phyloP scores from a whole-genome alignment of 352 stramenopile species.

The Pythium insidiosum region DNA sequence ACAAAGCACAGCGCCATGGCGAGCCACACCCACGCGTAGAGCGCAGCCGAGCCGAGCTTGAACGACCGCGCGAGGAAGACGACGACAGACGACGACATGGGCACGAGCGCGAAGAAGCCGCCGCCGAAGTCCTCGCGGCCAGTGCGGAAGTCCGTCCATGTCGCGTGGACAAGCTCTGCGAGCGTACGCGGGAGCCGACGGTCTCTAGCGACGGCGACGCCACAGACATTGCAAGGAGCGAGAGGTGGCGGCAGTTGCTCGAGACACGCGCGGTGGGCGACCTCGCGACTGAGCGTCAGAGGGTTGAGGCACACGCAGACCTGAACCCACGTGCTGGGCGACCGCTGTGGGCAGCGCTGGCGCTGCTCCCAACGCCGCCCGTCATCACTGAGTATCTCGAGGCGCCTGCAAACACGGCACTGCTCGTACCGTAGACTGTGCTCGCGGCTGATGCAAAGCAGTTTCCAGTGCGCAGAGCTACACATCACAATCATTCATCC shows the following conservation, averaged over 20 bases:
- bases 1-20: constrained; percentile 35
- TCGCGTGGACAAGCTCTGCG: constrained; percentile 19
- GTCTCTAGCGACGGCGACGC: no score
- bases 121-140: constrained; percentile 25
- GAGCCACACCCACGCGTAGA: constrained; percentile 30
- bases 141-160: constrained; percentile 22
- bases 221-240: no score
- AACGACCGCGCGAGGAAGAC: constrained; percentile 21
- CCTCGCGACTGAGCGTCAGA: constrained; percentile 18
- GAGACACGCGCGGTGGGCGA: constrained; percentile 27
- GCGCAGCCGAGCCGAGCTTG: constrained; percentile 19
- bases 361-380: constrained; percentile 19
- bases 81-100: constrained; percentile 22
- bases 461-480: constrained; percentile 18
- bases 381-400: constrained; percentile 20
- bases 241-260: no score
- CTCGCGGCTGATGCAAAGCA: constrained; percentile 19
- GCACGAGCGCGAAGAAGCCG: constrained; percentile 36
- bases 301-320: constrained; percentile 30
- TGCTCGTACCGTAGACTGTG: constrained; percentile 20
- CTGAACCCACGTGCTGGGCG: constrained; percentile 34
- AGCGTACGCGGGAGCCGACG: constrained; percentile 17
- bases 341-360: constrained; percentile 16
- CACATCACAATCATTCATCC: not conserved
- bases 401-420: constrained; percentile 24